phyloP scores from a whole-genome alignment of 805 yeast species.

The Lachancea sp. region DNA sequence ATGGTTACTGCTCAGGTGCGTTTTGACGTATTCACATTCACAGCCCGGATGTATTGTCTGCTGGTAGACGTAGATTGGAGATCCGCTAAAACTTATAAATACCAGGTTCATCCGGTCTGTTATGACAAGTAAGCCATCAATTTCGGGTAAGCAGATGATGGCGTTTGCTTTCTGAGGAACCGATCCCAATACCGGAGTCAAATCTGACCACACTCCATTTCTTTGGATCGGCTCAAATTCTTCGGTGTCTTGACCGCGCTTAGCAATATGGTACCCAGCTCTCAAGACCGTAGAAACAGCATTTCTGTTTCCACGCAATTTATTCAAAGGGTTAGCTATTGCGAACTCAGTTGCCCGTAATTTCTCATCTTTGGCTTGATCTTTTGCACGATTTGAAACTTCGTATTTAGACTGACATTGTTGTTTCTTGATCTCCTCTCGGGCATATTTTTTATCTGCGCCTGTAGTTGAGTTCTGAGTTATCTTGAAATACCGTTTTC shows the following conservation, averaged over 20 bases:
- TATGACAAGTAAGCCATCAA: neutral
- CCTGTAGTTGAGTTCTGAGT: neutral
- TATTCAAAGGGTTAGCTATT: neutral
- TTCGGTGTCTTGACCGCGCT: neutral
- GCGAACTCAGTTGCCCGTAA: neutral
- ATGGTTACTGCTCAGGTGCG: neutral
- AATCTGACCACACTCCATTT: conserved; percentile 5
- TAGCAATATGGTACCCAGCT: neutral
- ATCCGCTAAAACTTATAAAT: neutral
- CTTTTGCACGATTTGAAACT: no score
- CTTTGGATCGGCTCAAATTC: neutral
- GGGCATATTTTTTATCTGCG: conserved; percentile 1
- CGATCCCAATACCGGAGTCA: conserved; percentile 2
- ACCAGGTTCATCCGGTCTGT: conserved; percentile 1
- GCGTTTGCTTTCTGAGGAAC: neutral
- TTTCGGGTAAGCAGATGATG: neutral
- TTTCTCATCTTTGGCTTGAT: neutral
- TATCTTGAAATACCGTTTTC: conserved; percentile 22
- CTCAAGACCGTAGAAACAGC: neutral
- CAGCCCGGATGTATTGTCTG: no score
- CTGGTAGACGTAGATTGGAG: neutral
- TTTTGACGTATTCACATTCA: neutral
- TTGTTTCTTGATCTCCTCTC: conserved; percentile 2
- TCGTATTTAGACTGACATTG: neutral
- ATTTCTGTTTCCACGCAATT: neutral